Base-by-base conservation (phyloP, 129 eudicot species). In the Heracleum sosnowskyi region DNA sequence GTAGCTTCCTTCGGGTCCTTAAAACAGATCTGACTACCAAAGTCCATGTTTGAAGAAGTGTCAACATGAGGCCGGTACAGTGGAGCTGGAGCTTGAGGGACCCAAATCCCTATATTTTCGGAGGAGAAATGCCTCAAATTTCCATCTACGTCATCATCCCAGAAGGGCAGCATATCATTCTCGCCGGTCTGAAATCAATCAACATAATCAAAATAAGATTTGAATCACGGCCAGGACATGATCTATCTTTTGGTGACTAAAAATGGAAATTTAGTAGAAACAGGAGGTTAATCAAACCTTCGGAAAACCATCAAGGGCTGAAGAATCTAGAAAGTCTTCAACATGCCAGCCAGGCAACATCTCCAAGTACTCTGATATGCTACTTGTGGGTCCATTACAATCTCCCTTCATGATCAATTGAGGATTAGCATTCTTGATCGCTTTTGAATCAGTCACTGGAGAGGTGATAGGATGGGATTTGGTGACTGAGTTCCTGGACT, bases 311-410 rank as follows among this genome's bases (percentile, higher is more conserved):
- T 35, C 7, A 51, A 39, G 20, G 28, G n/a, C 11, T 41, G 92
- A 60, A 36, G 83, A 77, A 85, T 89, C 90, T 75, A 91, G 90
- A 71, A 91, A 85, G 68, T 93, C 98, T 47, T 91, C 98, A 62
- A 93, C 92, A 47, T 91, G 98, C 96, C 97, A 93, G 10, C 98
- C 98, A 0, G 98, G 98, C 35, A 93, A 70, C 88, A 35, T 93
- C 40, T 93, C 97, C 92, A 93, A 88, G 46, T 93, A 91, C 88
- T 93, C 97, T 24, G 98, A 91, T 79, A 93, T 89, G 78, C 96
- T 91, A 77, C 95, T 89, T 0, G 88, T 70, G 0, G 88, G 80
- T 7, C 83, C 83, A 73, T 78, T 60, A 68, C 86, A 34, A 69
- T 20, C 60, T 73, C 77, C 77, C 13, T 28, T 44, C 7, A 16